Base-by-base conservation (phyloP, 2,329 filamentous ascomycete species). In the Raffaelea ambrosiae region DNA sequence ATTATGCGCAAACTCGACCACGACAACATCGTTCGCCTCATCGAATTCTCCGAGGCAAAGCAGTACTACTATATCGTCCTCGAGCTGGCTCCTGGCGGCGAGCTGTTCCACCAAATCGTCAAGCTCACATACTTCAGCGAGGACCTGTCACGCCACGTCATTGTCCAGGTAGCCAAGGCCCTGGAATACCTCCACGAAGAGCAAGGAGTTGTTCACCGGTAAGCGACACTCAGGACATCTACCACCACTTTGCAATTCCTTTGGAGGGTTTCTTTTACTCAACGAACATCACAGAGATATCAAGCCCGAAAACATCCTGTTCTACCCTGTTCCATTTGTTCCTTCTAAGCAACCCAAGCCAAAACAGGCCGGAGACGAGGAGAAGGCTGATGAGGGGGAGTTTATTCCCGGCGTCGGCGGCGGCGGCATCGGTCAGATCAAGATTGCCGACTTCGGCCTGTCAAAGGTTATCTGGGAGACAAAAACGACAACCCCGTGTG, bases 401-500 rank as follows among this genome's bases (percentile, higher is more conserved):
- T 98, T 95, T 55, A 74, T 93, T 51, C 77, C 73, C 18, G 90
- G 90, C 2, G 68, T 84, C 33, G 93, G 93, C 39, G 76, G 86
- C 1, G 93, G 93, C 49, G 93, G 91, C 38, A 98, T 98, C 53
- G 93, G 93, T 29, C 73, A 78, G 54, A 95, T 98, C 70, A 97
- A 98, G 73, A 91, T 98, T 65, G 93, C 93, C 62, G 93, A 98
- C 62, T 98, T 98, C 62, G 93, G 93, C 47, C 74, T 98, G 10
- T 96, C 91, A 54, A 98, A 98, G 69, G 86, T 98, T 55, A 88
- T 98, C 16, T 98, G 93, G 93, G 93, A 97, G 59, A 93, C 82
- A 57, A 87, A 95, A 62, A 98, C 93, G 10, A 97, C 96, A 88
- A 98, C 93, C 3, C 93, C 93, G n/a, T 98, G 93, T 64, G 93